Conservation (phyloP, 176 grass and related monocot species). For the Phyllostachys edulis region DNA sequence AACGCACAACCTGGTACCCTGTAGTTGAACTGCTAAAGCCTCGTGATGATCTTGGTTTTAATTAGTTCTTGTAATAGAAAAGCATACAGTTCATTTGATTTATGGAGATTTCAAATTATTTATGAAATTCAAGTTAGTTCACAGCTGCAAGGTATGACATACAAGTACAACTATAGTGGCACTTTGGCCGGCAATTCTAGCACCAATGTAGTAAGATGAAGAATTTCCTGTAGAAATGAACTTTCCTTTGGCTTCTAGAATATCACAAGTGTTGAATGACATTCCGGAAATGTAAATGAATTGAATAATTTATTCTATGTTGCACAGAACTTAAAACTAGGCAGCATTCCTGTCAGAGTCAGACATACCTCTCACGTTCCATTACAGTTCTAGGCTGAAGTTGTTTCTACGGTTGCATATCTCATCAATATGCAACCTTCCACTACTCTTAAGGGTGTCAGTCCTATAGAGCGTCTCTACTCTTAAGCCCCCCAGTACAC, state of each 20-base stretch:
- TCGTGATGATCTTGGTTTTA: not conserved
- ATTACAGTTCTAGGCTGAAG: too few species aligned
- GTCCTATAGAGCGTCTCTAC: too few species aligned
- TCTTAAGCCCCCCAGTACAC: too few species aligned
- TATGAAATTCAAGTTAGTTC: not conserved
- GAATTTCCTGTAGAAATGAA: not conserved
- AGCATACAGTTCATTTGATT: not conserved
- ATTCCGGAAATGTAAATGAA: not conserved
- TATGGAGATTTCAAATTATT: constrained; percentile 3
- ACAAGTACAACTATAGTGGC: not conserved
- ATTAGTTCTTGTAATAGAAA: not conserved
- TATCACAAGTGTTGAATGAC: not conserved
- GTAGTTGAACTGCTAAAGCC: not conserved
- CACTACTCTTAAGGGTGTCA: too few species aligned
- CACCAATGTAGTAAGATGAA: not conserved
- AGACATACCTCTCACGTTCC: too few species aligned
- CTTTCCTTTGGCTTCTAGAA: not conserved
- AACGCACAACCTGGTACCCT: not conserved
- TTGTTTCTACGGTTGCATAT: too few species aligned
- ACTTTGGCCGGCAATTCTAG: not conserved
- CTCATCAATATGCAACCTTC: too few species aligned
- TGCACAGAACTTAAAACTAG: not conserved
- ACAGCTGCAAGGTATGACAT: not conserved
- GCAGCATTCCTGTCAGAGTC: not conserved
- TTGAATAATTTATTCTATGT: not conserved